phyloP scores from a whole-genome alignment of 176 grass and related monocot species.

The Oryza australiensis region DNA sequence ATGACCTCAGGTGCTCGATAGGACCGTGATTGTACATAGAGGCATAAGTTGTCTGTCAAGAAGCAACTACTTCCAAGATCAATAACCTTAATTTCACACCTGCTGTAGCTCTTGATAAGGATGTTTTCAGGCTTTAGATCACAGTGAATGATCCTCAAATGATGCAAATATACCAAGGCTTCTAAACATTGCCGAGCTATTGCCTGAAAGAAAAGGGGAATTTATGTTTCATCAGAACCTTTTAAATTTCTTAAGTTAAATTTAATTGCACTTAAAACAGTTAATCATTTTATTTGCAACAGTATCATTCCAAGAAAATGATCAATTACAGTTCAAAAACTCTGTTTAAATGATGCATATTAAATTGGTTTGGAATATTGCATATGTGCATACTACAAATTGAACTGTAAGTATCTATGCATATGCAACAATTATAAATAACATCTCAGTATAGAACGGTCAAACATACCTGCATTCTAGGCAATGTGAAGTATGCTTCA shows the following conservation, averaged over 20 bases:
- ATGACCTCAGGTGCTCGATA: slow-evolving; percentile 98
- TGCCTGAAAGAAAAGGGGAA: slow-evolving; percentile 51
- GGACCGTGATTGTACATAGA: slow-evolving; percentile 97
- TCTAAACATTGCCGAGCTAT: slow-evolving; percentile 95
- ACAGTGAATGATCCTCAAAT: slow-evolving; percentile 89
- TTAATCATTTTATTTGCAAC: background rate
- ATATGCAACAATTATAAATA: slow-evolving; percentile 9
- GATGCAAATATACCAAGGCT: slow-evolving; percentile 82
- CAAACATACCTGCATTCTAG: slow-evolving; percentile 84
- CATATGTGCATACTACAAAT: background rate
- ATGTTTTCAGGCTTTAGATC: slow-evolving; percentile 97
- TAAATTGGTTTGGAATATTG: background rate
- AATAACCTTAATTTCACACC: slow-evolving; percentile 97
- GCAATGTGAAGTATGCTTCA: slow-evolving; percentile 80
- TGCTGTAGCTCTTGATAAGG: slow-evolving; percentile 97
- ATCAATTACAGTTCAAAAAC: background rate
- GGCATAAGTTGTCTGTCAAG: slow-evolving; percentile 73
- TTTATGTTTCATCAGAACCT: background rate
- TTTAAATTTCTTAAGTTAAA: background rate
- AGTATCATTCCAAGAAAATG: background rate
- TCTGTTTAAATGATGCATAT: background rate
- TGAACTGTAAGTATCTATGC: slow-evolving; percentile 9
- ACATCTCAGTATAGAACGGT: slow-evolving; percentile 19
- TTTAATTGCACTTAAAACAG: background rate
- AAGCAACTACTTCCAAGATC: slow-evolving; percentile 99